Evolutionary conservation across 1,284 basidiomycete species (phyloP).

Genomic region (Ganoderma multipileum): DNA sequence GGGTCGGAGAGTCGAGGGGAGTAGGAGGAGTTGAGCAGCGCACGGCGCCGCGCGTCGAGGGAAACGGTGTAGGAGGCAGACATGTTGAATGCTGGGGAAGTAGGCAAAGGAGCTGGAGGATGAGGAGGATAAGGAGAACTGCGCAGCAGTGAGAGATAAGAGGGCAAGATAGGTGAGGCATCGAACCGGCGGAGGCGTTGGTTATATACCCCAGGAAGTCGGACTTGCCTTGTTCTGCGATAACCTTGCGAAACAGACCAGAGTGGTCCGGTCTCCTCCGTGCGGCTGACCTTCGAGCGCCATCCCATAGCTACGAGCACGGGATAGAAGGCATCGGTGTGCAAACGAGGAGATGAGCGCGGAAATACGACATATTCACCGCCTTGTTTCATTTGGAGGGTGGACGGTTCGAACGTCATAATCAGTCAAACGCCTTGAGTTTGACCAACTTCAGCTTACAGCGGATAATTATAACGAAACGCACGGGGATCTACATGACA

Average conservation of each 20-base stretch:
- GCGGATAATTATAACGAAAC: neutral
- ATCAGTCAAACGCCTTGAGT: neutral
- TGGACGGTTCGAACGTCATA: neutral
- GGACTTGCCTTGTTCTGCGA: neutral
- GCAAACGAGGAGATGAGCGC: neutral
- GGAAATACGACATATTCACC: neutral
- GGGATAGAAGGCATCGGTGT: too few relatives aligned
- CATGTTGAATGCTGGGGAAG: neutral
- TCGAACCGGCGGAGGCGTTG: neutral
- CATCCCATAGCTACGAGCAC: neutral
- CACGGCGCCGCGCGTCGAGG: neutral
- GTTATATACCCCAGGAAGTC: neutral
- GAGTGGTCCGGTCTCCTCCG: neutral
- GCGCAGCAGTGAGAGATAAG: conserved; percentile 2
- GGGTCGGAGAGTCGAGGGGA: conserved; percentile 1
- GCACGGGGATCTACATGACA: neutral
- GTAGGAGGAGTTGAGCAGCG: neutral
- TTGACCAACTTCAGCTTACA: neutral
- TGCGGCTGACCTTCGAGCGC: neutral
- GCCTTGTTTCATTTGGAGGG: neutral
- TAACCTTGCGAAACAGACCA: neutral
- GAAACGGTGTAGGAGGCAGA: neutral
- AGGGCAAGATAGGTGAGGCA: neutral
- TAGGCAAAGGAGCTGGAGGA: neutral
- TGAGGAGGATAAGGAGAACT: neutral